phyloP scores from a whole-genome alignment of 140 eudicot species.

The Bidens hawaiensis region DNA sequence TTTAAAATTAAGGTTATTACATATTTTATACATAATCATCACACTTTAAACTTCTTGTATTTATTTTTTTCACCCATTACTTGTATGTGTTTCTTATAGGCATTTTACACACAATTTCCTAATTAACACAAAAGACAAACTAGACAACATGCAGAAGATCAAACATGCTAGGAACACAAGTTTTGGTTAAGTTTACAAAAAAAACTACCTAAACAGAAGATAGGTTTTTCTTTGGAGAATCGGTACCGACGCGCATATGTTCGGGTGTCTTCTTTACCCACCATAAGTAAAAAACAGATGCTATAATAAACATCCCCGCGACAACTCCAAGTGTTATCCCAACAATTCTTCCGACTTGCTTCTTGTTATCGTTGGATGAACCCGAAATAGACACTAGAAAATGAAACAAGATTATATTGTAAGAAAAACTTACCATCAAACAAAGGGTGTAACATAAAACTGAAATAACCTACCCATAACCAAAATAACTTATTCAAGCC shows the following conservation, averaged over 20 bases:
- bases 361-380: conserved; percentile 36
- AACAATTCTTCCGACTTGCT: conserved; percentile 35
- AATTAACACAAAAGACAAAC: conserved; percentile 1
- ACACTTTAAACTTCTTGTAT: background rate
- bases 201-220: conserved; percentile 19
- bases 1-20: background rate
- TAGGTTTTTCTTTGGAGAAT: conserved; percentile 40
- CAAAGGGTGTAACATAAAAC: no score
- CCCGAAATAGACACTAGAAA: conserved; percentile 28
- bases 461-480: no score
- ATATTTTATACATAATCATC: no score
- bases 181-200: background rate
- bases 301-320: conserved; percentile 31
- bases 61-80: background rate
- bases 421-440: background rate
- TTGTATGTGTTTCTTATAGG: background rate
- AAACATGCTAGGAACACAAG: background rate
- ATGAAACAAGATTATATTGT: background rate
- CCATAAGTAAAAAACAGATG: conserved; percentile 51
- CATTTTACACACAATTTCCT: conserved; percentile 12
- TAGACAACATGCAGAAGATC: conserved; percentile 6
- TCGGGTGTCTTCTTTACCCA: conserved; percentile 44
- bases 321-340: conserved; percentile 50
- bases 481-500: no score
- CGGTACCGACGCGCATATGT: conserved; percentile 32